Base-by-base conservation (phyloP, 306 rosid genomes). In the Echinosophora koreensis region DNA sequence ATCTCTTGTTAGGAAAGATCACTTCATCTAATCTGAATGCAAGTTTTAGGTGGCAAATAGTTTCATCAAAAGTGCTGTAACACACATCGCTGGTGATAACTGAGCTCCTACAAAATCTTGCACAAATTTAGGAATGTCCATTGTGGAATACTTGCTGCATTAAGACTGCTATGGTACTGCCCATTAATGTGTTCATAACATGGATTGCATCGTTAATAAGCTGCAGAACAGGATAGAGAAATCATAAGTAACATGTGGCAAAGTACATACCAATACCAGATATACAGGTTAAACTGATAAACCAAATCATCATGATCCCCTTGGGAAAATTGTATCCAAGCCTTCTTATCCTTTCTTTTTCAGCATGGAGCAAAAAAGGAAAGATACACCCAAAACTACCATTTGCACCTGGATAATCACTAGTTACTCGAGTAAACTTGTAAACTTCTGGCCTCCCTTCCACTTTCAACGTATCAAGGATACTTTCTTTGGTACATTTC, bases 201-300 rank as follows among this genome's bases (percentile, higher is more conserved):
- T 95, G 92, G 61, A 95, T 97, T 3, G 83, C 90, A 62, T 95
- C 97, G 47, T 95, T 95, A 50, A 89, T 90, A 51, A 95, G 98
- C 97, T 95, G 97, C 89, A 85, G 62, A 86, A 78, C 52, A 71
- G 68, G 66, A 57, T 8, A 5, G 17, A 70, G 39, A 27, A 50
- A 37, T 46, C 30, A 56, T 49, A 27, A 38, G 49, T 39, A 61
- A 80, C 57, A 46, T 55, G 35, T 37, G 47, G 5, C 4, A 13
- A 73, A 39, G 54, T 73, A 82, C n/a, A 39, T 59, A 56, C 38
- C 5, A 73, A 34, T 47, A 69, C 46, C 41, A 66, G 14, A 57
- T 17, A 71, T 47, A 68, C 46, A 82, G 5, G 56, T 58, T 65
- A 39, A 14, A 17, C 47, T 6, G 61, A 38, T 7, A 12, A 77